Percentiles rank a stretch among this genome's conserved stretches.
Evolutionary conservation across 1,284 basidiomycete genomes (phyloP).

Genomic region (Moesziomyces antarcticus): DNA sequence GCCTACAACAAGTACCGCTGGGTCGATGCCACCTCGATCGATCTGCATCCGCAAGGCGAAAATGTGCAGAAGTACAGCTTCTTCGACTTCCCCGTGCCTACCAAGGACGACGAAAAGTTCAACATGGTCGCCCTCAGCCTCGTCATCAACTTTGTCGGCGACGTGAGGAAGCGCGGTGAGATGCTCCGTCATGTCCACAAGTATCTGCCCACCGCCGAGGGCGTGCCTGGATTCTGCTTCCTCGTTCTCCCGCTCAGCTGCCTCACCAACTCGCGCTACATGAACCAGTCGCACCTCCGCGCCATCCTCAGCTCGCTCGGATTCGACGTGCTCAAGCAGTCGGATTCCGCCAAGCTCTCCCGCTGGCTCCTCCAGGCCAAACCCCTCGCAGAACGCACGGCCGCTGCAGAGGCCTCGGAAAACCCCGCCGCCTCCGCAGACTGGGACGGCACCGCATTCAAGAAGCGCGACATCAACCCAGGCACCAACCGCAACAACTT

Average conservation of each 20-base stretch:
- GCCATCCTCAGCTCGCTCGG: constrained; percentile 65
- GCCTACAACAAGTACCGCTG: constrained; percentile 66
- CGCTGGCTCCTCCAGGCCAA: constrained; percentile 66
- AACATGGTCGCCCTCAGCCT: constrained; percentile 69
- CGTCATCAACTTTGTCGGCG: constrained; percentile 70
- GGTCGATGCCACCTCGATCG: constrained; percentile 68
- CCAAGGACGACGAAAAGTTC: constrained; percentile 46
- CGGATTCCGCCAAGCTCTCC: constrained; percentile 68
- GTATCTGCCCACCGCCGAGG: constrained; percentile 37
- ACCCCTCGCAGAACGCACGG: constrained; percentile 8
- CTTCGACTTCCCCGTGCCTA: constrained; percentile 66
- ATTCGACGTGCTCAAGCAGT: constrained; percentile 64
- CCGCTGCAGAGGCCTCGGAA: constrained; percentile 14
- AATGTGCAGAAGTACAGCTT: constrained; percentile 68
- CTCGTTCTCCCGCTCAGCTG: constrained; percentile 69
- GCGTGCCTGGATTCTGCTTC: constrained; percentile 65
- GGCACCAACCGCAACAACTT: constrained; percentile 69
- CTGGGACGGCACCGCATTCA: constrained; percentile 66
- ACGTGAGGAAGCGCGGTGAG: constrained; percentile 64
- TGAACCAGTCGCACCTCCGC: constrained; percentile 64
- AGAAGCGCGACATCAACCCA: constrained; percentile 62
- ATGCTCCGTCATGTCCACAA: constrained; percentile 63
- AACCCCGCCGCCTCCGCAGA: constrained; percentile 15
- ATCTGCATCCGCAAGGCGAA: constrained; percentile 68
- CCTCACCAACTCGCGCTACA: constrained; percentile 68